Evolutionary conservation across 2,329 filamentous ascomycete species (phyloP).

Genomic region (Laburnicola sp.): DNA sequence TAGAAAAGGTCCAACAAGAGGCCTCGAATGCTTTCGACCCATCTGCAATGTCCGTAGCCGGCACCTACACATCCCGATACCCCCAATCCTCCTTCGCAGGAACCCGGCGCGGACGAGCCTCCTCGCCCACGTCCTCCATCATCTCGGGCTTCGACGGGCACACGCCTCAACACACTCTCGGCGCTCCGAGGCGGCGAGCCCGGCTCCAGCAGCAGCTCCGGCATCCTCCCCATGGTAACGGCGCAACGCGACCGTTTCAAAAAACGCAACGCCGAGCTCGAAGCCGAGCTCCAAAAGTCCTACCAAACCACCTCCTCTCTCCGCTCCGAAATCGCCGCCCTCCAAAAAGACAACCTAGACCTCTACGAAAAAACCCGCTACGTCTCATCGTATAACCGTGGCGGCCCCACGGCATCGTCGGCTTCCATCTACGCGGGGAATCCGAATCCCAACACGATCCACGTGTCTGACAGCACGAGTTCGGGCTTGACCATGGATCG

Average conservation of each 20-base stretch:
- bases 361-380: constrained; percentile 98
- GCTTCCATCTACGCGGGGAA: constrained; percentile 63
- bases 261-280: constrained; percentile 88
- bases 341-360: constrained; percentile 95
- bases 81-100: constrained; percentile 62
- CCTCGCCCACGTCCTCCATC: constrained; percentile 94
- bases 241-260: constrained; percentile 98
- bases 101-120: constrained; percentile 62
- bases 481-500: constrained; percentile 75
- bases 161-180: constrained; percentile 52
- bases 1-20: constrained; percentile 84
- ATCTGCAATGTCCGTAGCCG: constrained; percentile 87
- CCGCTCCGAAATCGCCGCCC: constrained; percentile 83
- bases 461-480: constrained; percentile 61
- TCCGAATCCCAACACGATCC: constrained; percentile 73
- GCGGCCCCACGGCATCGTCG: constrained; percentile 55
- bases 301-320: constrained; percentile 82
- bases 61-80: constrained; percentile 82
- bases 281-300: constrained; percentile 82
- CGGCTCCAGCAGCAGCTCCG: constrained; percentile 74
- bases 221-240: constrained; percentile 96
- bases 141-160: constrained; percentile 84
- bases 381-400: constrained; percentile 87
- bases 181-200: constrained; percentile 66
- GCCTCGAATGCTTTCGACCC: constrained; percentile 78